Evolutionary conservation across 768 basidiomycete species (phyloP), one percentile per base, ranked within the genome.

Genomic region (Boletus rex-veris): DNA sequence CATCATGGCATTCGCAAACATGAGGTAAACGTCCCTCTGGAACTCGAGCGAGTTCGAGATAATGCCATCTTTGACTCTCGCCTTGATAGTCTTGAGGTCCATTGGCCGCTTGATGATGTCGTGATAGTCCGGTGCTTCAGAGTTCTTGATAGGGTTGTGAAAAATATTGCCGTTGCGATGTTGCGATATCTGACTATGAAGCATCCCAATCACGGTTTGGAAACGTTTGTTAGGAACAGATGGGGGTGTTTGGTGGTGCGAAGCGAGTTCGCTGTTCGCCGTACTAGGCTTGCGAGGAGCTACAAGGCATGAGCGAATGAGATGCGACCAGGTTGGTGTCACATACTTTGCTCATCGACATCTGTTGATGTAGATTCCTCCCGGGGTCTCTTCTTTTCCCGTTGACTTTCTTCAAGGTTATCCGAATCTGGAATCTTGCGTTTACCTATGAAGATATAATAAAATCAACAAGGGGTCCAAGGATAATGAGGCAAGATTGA

Each of bases 1-100:
- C 89, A 98, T 92, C 84, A 96, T 87, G 5, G 96, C 91, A 69
- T 98, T 98, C 8, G 92, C 90, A 70, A 97, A 96, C 88, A 98
- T 96, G 57, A 97, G 76, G 65, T 84, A 87, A 10, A 95, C 81
- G 62, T 97, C 96, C 58, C 92, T 78, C 66, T 95, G 89, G 63
- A 88, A 97, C 66, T 98, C 93, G 31, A 87, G 77, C 1, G 91
- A 89, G 59, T 82, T 92, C 5, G 80, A 74, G 44, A 97, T 92
- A 3, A 80, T 57, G 0, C 92, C 92, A 61, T 95, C 92, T 62
- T 88, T 90, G 53, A 96, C 84, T 58, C 80, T 82, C n/a, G 75
- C 75, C 69, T 92, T 92, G 67, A 98, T 90, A 0, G 90, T 95
- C 71, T 94, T 96, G 51, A 98, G 79, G 69, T 98, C 94, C 83